Conservation (phyloP, 345 rosid genomes). For the Eutrema yunnanense region DNA sequence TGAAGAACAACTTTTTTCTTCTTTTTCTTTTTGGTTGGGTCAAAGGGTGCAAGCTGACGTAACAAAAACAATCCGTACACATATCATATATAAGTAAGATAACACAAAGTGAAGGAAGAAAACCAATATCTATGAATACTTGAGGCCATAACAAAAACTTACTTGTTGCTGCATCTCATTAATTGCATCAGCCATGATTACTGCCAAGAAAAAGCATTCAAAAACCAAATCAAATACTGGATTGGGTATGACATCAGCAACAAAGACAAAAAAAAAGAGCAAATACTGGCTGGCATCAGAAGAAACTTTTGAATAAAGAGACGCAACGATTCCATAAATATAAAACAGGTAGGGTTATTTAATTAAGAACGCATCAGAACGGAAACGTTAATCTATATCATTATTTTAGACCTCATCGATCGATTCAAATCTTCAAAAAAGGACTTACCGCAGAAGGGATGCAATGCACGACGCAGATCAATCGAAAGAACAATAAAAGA, state of each 20-base stretch:
- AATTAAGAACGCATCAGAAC: neutral
- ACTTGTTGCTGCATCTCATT: neutral
- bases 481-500: neutral
- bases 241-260: neutral
- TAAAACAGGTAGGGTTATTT: neutral
- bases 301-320: too few relatives aligned
- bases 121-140: too few relatives aligned
- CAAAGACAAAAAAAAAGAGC: too few relatives aligned
- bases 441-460: neutral
- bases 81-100: neutral
- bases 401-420: neutral
- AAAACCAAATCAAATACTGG: too few relatives aligned
- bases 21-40: conserved; percentile 84
- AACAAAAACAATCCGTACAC: neutral
- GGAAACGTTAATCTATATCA: neutral
- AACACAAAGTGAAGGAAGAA: neutral
- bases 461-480: neutral
- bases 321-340: neutral
- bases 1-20: conserved; percentile 61
- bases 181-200: neutral
- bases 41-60: conserved; percentile 58
- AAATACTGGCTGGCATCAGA: too few relatives aligned
- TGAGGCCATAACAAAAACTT: neutral
- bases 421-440: neutral
- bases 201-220: neutral